phyloP scores from a whole-genome alignment of 768 basidiomycete genomes.

The Porphyrellus cyaneotinctus region DNA sequence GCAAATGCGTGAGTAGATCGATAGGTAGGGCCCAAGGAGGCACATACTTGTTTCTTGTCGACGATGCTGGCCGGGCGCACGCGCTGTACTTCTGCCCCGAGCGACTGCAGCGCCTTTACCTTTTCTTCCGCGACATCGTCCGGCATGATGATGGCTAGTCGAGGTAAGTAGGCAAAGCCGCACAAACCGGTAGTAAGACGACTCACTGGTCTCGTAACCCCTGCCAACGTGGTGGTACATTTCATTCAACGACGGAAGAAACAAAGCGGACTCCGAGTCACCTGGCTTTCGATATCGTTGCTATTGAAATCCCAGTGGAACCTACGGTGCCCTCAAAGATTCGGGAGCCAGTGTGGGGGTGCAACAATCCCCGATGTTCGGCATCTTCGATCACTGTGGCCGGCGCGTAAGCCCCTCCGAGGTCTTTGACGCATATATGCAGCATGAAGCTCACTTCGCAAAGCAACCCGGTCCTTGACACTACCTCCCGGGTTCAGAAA shows the following conservation, averaged over 20 bases:
- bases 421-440: slow-evolving; percentile 1
- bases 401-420: neutral
- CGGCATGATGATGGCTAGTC: slow-evolving; percentile 80
- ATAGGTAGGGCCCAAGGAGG: neutral
- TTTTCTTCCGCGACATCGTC: slow-evolving; percentile 92
- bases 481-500: slow-evolving; percentile 97
- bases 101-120: slow-evolving; percentile 71
- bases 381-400: slow-evolving; percentile 88
- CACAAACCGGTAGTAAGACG: neutral
- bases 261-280: slow-evolving; percentile 27
- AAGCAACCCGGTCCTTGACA: slow-evolving; percentile 95
- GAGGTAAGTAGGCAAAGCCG: neutral
- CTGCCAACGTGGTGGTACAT: slow-evolving; percentile 34
- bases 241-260: neutral
- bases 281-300: slow-evolving; percentile 88
- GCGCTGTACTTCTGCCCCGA: slow-evolving; percentile 86
- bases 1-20: neutral
- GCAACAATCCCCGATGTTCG: slow-evolving; percentile 73
- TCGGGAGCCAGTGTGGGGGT: slow-evolving; percentile 82
- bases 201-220: slow-evolving; percentile 81
- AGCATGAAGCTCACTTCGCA: slow-evolving; percentile 60
- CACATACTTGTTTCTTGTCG: slow-evolving; percentile 84
- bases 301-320: slow-evolving; percentile 94
- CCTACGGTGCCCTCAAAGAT: slow-evolving; percentile 98
- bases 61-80: slow-evolving; percentile 95